Evolutionary conservation across 257 asterid species (phyloP).

Genomic region (Gardenia jasminoides): DNA sequence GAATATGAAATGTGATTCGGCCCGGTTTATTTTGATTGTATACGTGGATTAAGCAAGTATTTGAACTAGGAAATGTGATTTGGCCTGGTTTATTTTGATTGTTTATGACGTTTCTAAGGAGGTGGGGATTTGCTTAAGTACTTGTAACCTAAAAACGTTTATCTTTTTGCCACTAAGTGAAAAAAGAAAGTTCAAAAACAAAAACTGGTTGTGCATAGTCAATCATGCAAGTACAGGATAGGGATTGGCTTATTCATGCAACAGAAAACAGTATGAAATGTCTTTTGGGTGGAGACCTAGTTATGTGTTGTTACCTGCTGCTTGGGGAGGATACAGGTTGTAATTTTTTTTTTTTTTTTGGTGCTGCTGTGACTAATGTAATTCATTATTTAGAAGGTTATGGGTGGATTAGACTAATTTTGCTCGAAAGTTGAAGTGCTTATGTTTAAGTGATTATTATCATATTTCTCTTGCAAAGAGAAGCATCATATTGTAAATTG

Average conservation of each 20-base stretch:
- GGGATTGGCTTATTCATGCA: background rate
- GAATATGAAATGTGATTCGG: background rate
- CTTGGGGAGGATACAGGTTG: background rate
- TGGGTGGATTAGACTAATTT: background rate
- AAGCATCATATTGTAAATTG: conserved; percentile 27
- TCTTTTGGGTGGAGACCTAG: background rate
- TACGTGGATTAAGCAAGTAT: background rate
- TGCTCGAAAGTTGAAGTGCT: background rate
- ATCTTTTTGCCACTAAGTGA: too few relatives aligned
- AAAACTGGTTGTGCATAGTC: background rate
- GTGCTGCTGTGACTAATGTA: background rate
- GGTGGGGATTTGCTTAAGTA: background rate
- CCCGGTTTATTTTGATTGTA: too few relatives aligned
- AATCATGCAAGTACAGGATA: background rate
- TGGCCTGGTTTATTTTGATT: background rate
- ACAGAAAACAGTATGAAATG: background rate
- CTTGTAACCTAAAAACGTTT: too few relatives aligned
- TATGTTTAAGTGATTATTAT: conserved; percentile 7
- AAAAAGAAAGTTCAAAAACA: too few relatives aligned
- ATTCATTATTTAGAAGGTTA: background rate
- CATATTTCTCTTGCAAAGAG: conserved; percentile 3
- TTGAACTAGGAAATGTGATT: background rate
- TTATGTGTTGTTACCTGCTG: background rate
- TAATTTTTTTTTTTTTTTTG: background rate
- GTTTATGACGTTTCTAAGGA: background rate